Evolutionary conservation across 257 asterid species (phyloP).

Genomic region (Leonotis leonurus): DNA sequence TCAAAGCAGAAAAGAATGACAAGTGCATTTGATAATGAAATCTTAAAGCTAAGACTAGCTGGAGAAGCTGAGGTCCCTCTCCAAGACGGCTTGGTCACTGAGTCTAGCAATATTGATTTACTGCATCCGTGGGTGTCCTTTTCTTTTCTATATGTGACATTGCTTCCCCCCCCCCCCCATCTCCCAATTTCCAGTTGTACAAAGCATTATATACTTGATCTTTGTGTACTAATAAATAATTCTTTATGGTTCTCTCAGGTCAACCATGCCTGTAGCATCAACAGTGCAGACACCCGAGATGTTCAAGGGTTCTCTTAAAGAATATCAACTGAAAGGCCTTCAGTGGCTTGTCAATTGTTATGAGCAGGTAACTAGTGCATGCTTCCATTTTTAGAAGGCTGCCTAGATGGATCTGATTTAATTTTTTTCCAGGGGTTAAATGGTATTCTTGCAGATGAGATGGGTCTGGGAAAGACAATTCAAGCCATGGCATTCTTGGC

Average conservation of each 20-base stretch:
- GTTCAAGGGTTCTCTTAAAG: slow-evolving; percentile 90
- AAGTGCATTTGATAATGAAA: slow-evolving; percentile 81
- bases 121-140: slow-evolving; percentile 82
- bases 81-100: slow-evolving; percentile 61
- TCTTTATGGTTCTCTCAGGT: slow-evolving; percentile 38
- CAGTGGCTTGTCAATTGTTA: slow-evolving; percentile 99
- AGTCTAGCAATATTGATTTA: slow-evolving; percentile 75
- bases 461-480: slow-evolving; percentile 98
- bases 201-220: not conserved
- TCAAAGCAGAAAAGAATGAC: slow-evolving; percentile 91
- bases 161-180: not conserved
- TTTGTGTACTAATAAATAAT: slow-evolving; percentile 5
- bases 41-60: slow-evolving; percentile 61
- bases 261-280: slow-evolving; percentile 97
- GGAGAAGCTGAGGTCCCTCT: slow-evolving; percentile 51
- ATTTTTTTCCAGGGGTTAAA: slow-evolving; percentile 59
- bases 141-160: not conserved
- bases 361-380: slow-evolving; percentile 61
- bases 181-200: not conserved
- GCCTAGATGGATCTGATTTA: slow-evolving; percentile 10
- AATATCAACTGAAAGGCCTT: slow-evolving; percentile 91
- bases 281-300: slow-evolving; percentile 81
- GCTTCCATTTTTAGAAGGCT: slow-evolving; percentile 13
- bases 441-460: slow-evolving; percentile 99
- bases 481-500: slow-evolving; percentile 99